phyloP scores from a whole-genome alignment of 2,329 filamentous ascomycete species.

The Paecilomyces sp. region DNA sequence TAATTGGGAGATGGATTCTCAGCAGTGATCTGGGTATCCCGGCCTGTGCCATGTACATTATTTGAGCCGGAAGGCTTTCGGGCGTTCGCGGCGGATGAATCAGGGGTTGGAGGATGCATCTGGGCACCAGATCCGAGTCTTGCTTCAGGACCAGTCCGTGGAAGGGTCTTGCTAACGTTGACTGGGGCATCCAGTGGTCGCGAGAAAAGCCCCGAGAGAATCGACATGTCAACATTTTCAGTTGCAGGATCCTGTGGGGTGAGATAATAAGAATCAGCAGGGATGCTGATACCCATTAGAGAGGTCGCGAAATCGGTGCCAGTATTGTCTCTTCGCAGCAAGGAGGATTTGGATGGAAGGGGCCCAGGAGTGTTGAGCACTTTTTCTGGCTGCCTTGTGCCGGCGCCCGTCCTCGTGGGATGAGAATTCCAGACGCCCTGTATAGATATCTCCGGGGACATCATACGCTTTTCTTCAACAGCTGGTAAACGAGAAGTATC shows the following conservation, averaged over 20 bases:
- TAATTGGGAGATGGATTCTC: conserved; percentile 7
- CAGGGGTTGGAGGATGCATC: conserved; percentile 23
- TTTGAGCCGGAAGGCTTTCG: conserved; percentile 3
- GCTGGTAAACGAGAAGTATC: not conserved
- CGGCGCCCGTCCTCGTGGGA: not conserved
- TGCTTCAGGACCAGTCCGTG: conserved; percentile 1
- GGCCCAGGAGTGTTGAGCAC: not conserved
- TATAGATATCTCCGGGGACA: not conserved
- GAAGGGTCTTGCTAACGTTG: not conserved
- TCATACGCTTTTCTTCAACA: not conserved
- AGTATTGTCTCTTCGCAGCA: conserved; percentile 5
- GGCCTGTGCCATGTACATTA: not conserved
- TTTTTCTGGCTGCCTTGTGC: not conserved
- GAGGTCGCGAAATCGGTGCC: conserved; percentile 19
- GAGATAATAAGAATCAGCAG: conserved; percentile 22
- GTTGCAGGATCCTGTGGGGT: conserved; percentile 24
- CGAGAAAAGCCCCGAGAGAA: conserved; percentile 16
- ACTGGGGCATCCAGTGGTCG: conserved; percentile 1
- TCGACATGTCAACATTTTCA: conserved; percentile 19
- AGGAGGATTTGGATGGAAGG: conserved; percentile 1
- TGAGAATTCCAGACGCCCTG: not conserved
- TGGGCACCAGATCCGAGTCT: conserved; percentile 6
- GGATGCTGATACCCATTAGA: conserved; percentile 25
- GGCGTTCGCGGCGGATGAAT: conserved; percentile 23
- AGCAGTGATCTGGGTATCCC: not conserved